Conservation (phyloP, 768 basidiomycete species). For the Podaxis sp. region DNA sequence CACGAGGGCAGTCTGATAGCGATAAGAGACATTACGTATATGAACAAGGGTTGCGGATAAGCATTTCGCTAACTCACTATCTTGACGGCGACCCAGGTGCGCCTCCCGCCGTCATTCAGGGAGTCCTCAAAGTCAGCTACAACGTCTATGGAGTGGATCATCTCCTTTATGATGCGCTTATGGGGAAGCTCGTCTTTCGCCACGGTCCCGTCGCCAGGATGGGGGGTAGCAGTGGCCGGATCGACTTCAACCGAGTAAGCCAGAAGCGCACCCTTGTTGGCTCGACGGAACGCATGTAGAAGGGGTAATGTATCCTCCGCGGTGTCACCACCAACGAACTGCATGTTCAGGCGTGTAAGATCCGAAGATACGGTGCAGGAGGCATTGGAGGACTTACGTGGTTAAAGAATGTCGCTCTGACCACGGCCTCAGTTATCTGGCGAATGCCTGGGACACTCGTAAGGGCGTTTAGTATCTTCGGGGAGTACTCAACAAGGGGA, state of each 20-base stretch:
- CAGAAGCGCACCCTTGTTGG: constrained; percentile 73
- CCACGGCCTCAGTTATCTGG: constrained; percentile 60
- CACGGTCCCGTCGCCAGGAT: constrained; percentile 15
- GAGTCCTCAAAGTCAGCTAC: constrained; percentile 77
- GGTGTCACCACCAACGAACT: constrained; percentile 91
- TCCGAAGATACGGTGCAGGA: neutral
- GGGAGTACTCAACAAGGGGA: constrained; percentile 69
- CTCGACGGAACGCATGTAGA: constrained; percentile 53
- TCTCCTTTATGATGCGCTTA: constrained; percentile 70
- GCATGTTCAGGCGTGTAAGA: neutral
- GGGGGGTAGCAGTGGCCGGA: constrained; percentile 13
- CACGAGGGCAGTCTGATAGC: constrained; percentile 54
- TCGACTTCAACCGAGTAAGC: constrained; percentile 87
- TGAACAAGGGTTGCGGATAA: constrained; percentile 5
- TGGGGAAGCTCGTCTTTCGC: constrained; percentile 33
- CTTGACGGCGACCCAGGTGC: constrained; percentile 86
- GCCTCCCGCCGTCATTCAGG: constrained; percentile 35
- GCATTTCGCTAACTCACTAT: constrained; percentile 42
- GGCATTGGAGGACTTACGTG: constrained; percentile 46
- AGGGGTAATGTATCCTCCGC: constrained; percentile 64
- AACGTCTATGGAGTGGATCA: constrained; percentile 69
- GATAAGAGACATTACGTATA: constrained; percentile 19
- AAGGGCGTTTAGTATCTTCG: constrained; percentile 52
- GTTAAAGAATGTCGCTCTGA: constrained; percentile 80
- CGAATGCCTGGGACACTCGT: constrained; percentile 54